Evolutionary conservation across 1,284 basidiomycete species (phyloP), one percentile per base, ranked within the genome.

Genomic region (Apiotrichum gracile): DNA sequence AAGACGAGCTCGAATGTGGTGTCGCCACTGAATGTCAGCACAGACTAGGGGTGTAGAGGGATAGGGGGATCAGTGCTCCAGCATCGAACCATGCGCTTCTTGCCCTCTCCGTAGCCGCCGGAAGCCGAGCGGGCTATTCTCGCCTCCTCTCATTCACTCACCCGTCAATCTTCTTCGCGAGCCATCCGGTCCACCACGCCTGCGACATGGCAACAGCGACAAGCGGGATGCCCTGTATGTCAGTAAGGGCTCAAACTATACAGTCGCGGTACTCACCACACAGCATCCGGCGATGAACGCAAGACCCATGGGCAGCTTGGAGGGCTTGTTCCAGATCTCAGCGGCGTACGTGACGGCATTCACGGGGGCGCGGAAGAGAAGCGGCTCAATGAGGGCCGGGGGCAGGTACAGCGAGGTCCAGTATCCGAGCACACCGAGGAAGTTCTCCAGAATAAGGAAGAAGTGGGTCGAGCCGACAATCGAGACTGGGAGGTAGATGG

Each of bases 401-500:
- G 74, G 68, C 12, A 76, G 64, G 62, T 73, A 76, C 29, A 76
- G 61, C 10, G 70, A 67, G 2, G 67, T 68, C 72, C 72, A 76
- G 59, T 76, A 76, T 12, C 67, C 67, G 10, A 76, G 65, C n/a
- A 74, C 62, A n/a, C 64, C 63, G 17, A 72, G 64, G 60, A 76
- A 74, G 59, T 74, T 74, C 26, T 59, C 57, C 5, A 76, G 61
- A 5, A 69, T 67, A 17, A 59, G 55, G 56, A 70, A 73, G 58
- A 73, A 72, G 52, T 70, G 65, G 31, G 54, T 51, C 22, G 69
- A 60, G 38, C 67, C 69, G 22, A 64, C 63, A 41, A 72, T 72
- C 17, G 73, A 71, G 27, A 76, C 61, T 10, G 79, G 78, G 21
- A 80, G 67, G 60, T 77, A 75, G 61, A 96, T 84, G 1, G 85